These are phyloP conservation scores for Tetradesmus lagerheimii DNA, from an alignment of 139 green algal genomes.

Conservation along the genomic window DNA sequence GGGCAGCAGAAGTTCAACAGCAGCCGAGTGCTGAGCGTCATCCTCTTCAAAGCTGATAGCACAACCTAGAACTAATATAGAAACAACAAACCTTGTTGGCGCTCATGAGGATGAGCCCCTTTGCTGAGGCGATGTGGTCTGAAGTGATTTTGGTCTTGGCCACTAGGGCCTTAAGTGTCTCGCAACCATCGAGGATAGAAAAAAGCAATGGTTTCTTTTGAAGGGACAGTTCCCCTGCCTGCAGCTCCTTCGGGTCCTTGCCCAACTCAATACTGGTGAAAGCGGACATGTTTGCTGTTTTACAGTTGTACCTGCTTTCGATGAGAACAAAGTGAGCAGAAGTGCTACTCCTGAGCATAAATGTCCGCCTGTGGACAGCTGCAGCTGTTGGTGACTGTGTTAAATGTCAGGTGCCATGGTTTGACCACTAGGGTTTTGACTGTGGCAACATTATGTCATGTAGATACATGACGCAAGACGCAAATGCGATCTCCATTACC, in stretches of 20 bases:
- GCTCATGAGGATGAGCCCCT: conserved; percentile 63
- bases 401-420: too few relatives aligned
- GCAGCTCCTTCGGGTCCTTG: conserved; percentile 22
- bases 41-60: neutral
- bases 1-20: neutral
- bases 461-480: too few relatives aligned
- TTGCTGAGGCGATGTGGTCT: conserved; percentile 45
- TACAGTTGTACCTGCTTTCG: neutral
- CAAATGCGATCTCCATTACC: too few relatives aligned
- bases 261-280: conserved; percentile 45
- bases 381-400: too few relatives aligned
- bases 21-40: neutral
- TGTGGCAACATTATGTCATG: too few relatives aligned
- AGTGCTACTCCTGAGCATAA: too few relatives aligned
- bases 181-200: conserved; percentile 65
- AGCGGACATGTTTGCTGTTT: neutral
- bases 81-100: conserved; percentile 59
- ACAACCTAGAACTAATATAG: neutral
- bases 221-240: neutral
- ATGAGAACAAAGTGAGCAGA: neutral
- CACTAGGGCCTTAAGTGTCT: conserved; percentile 60
- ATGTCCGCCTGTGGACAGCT: too few relatives aligned
- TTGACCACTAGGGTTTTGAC: too few relatives aligned
- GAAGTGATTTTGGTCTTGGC: conserved; percentile 49
- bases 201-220: conserved; percentile 68